Evolutionary conservation across 257 asterid species (phyloP), one percentile per base, ranked within the genome.

Genomic region (Orobanche coerulescens): DNA sequence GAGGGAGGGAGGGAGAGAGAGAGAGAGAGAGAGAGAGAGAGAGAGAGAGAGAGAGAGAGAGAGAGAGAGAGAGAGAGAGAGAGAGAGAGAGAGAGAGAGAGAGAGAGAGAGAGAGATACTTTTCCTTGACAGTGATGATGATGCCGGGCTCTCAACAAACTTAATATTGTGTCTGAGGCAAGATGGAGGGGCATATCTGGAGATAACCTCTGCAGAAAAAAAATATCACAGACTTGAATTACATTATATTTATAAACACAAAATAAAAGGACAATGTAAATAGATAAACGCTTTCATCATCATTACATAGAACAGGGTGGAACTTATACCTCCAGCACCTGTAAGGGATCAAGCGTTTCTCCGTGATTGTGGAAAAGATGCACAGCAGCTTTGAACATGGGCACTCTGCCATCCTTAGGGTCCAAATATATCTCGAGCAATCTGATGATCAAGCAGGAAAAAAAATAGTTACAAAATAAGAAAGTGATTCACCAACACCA

Each of bases 361-460:
- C 97, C 99, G 14, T 93, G 94, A 76, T 81, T 86, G 72, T 93
- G 99, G 71, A 93, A 83, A 72, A 89, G 95, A 56, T 87, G 95
- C 42, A 87, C 90, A 44, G 96, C 99, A 48, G 96, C 95, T 74
- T 80, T 83, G 52, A 88, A 76, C 99, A 93, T 86, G 68, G 97
- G 92, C 67, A 77, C 86, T 79, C 94, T 82, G 28, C 90, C 96
- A 71, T 89, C 91, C 83, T 82, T 74, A 34, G 99, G 97, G 50
- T 93, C 83, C 85, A 93, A 78, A 82, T 93, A 93, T 90, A 93
- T 89, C 66, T 86, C 92, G 55, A 93, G 95, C 75, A 93, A 76
- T 81, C 98, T 91, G 74, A 72, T 53, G 66, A 53, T 49, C 70
- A 60, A 10, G 16, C 15, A 57, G 55, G 50, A 40, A 47, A 61